Evolutionary conservation across 768 basidiomycete genomes (phyloP).

Genomic region (Inosperma sp.): DNA sequence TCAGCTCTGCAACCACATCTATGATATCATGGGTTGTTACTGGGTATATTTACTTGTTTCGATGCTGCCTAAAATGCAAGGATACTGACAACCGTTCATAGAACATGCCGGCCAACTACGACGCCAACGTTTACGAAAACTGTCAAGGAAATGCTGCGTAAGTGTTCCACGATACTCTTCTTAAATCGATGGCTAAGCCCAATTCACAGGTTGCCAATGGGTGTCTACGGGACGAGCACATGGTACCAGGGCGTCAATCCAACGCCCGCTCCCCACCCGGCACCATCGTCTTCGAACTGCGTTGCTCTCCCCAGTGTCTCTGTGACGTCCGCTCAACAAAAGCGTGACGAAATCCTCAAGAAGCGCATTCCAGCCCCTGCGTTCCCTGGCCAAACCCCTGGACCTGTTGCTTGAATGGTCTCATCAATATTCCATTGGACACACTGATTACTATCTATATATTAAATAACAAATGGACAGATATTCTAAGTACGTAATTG

Average conservation of each 20-base stretch:
- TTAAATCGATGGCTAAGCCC: background rate
- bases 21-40: slow-evolving; percentile 61
- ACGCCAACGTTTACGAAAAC: slow-evolving; percentile 55
- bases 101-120: slow-evolving; percentile 73
- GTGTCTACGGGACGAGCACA: slow-evolving; percentile 67
- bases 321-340: slow-evolving; percentile 24
- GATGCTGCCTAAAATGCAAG: background rate
- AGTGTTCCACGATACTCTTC: slow-evolving; percentile 11
- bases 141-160: slow-evolving; percentile 60
- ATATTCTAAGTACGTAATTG: too few species aligned
- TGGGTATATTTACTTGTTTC: slow-evolving; percentile 34
- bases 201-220: slow-evolving; percentile 49
- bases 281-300: slow-evolving; percentile 64
- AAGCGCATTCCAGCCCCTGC: slow-evolving; percentile 12
- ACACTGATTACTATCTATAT: background rate
- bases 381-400: slow-evolving; percentile 22
- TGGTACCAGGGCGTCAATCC: slow-evolving; percentile 58
- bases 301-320: slow-evolving; percentile 34
- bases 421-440: background rate
- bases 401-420: slow-evolving; percentile 4
- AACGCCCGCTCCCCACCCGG: slow-evolving; percentile 56
- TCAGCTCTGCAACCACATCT: slow-evolving; percentile 70
- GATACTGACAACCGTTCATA: slow-evolving; percentile 30
- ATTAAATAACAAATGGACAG: too few species aligned
- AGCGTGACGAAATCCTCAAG: slow-evolving; percentile 16